Evolutionary conservation across 1,284 basidiomycete genomes (phyloP).

Genomic region (Naganishia sp.): DNA sequence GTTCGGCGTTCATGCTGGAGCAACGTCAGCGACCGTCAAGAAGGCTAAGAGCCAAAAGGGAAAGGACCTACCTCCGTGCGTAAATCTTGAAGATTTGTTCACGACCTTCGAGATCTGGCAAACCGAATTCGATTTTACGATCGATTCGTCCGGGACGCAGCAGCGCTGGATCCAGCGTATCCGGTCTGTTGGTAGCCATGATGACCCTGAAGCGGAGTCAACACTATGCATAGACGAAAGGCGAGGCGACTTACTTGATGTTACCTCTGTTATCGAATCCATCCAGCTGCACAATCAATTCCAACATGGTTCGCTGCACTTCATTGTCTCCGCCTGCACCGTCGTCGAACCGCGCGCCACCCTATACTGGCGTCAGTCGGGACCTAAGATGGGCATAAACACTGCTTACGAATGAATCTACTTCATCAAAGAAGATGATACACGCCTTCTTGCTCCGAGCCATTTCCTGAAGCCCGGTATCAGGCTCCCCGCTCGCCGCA

Average conservation of each 20-base stretch:
- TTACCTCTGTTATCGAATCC: conserved; percentile 98
- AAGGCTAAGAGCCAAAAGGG: not conserved
- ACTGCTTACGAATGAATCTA: conserved; percentile 38
- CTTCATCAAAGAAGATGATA: conserved; percentile 99
- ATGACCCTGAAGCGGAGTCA: conserved; percentile 61
- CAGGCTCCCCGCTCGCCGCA: not conserved
- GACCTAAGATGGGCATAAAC: not conserved
- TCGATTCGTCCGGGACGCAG: conserved; percentile 95
- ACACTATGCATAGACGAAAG: not conserved
- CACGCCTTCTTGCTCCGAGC: conserved; percentile 98
- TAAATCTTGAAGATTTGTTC: conserved; percentile 97
- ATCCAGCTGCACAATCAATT: conserved; percentile 97
- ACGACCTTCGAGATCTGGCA: conserved; percentile 94
- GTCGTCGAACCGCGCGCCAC: conserved; percentile 98
- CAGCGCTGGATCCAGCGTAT: conserved; percentile 95
- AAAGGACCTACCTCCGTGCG: conserved; percentile 70
- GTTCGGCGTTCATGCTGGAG: conserved; percentile 90
- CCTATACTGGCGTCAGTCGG: conserved; percentile 65
- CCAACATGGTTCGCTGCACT: conserved; percentile 99
- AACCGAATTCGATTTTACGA: conserved; percentile 89
- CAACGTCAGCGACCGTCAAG: not conserved
- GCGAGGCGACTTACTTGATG: conserved; percentile 66
- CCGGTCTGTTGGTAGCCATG: conserved; percentile 99
- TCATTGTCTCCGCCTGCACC: conserved; percentile 99
- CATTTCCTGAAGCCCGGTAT: conserved; percentile 66